These are phyloP conservation scores for Clonostachys byssicola DNA, from an alignment of 2,329 filamentous ascomycete species.

Conservation along the genomic window DNA sequence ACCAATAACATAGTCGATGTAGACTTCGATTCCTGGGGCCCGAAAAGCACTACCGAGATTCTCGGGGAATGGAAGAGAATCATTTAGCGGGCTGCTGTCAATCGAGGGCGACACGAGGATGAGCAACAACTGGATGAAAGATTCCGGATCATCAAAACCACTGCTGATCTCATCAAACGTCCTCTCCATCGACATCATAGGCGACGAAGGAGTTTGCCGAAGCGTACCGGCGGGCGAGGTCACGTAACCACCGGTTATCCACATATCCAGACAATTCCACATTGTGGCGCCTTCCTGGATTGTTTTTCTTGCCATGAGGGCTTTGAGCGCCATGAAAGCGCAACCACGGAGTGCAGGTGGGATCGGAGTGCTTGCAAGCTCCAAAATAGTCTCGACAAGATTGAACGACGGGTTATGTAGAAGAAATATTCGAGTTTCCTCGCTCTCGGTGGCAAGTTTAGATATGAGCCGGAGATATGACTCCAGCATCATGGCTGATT, in stretches of 20 bases:
- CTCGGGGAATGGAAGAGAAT: constrained; percentile 83
- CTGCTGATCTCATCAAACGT: constrained; percentile 71
- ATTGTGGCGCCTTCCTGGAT: constrained; percentile 64
- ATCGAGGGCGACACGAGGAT: constrained; percentile 65
- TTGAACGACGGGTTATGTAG: constrained; percentile 61
- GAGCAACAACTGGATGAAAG: constrained; percentile 76
- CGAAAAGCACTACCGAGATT: constrained; percentile 73
- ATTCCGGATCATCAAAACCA: constrained; percentile 80
- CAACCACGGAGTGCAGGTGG: constrained; percentile 76
- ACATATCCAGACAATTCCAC: constrained; percentile 78
- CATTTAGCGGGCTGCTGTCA: constrained; percentile 59
- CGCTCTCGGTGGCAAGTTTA: constrained; percentile 74
- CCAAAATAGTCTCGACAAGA: constrained; percentile 70
- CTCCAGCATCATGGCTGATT: constrained; percentile 94
- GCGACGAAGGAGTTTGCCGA: constrained; percentile 22
- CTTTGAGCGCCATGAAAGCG: constrained; percentile 73
- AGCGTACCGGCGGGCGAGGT: constrained; percentile 9
- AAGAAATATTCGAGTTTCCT: constrained; percentile 68
- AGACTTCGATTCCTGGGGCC: constrained; percentile 80
- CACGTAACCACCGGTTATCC: constrained; percentile 60
- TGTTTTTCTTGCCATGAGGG: constrained; percentile 72
- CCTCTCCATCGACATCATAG: constrained; percentile 49
- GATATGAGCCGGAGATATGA: constrained; percentile 87
- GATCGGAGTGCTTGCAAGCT: constrained; percentile 73
- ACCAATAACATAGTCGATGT: constrained; percentile 86